phyloP scores from a whole-genome alignment of 164 flowering plant genomes.

The Annona squamosa region DNA sequence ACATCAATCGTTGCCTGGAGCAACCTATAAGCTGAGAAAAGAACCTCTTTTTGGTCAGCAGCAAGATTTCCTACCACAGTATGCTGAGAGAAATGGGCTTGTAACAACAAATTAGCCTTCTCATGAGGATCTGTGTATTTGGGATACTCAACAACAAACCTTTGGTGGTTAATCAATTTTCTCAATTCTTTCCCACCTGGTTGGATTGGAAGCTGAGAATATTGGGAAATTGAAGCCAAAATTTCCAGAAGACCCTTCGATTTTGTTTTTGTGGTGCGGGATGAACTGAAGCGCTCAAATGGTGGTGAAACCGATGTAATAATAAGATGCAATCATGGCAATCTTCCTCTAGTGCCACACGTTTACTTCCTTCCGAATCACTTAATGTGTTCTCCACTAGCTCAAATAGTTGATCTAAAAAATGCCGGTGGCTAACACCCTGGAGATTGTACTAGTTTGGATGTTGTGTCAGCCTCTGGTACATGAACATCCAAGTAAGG shows the following conservation, averaged over 20 bases:
- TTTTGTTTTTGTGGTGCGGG: constrained; percentile 64
- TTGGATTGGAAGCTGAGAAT: constrained; percentile 66
- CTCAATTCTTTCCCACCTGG: constrained; percentile 87
- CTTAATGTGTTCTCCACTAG: constrained; percentile 80
- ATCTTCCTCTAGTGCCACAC: constrained; percentile 71
- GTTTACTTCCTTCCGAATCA: constrained; percentile 75
- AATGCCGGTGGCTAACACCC: constrained; percentile 91
- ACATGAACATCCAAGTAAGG: constrained; percentile 93
- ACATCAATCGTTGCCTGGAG: constrained; percentile 98
- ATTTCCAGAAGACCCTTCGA: constrained; percentile 93
- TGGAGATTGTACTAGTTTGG: constrained; percentile 95
- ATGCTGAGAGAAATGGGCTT: constrained; percentile 90
- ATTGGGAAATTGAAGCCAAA: constrained; percentile 81
- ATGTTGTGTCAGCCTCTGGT: constrained; percentile 87
- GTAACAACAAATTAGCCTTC: constrained; percentile 84
- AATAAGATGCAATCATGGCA: constrained; percentile 87
- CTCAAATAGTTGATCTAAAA: constrained; percentile 90
- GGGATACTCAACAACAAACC: constrained; percentile 80
- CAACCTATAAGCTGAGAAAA: constrained; percentile 59
- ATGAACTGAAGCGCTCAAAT: constrained; percentile 64
- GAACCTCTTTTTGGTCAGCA: constrained; percentile 76
- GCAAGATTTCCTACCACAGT: constrained; percentile 63
- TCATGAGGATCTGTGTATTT: constrained; percentile 76
- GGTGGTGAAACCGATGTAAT: constrained; percentile 83
- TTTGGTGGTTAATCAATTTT: constrained; percentile 73